These are phyloP conservation scores for Nepenthes gracilis DNA, from an alignment of 148 eudicot genomes.

Conservation along the genomic window DNA sequence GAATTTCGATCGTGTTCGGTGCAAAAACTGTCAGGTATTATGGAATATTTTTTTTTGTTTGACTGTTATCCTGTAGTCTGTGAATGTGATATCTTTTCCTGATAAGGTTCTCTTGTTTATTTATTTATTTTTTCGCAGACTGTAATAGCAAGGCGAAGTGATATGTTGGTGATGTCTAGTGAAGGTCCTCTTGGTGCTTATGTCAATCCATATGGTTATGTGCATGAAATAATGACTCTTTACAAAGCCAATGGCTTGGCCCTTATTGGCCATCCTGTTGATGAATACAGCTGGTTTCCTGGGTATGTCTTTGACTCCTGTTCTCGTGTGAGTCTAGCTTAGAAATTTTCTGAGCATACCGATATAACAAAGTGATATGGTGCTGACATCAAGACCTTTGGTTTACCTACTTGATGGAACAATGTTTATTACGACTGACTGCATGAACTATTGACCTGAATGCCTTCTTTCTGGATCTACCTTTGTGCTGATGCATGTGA, in stretches of 20 bases:
- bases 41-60: not conserved
- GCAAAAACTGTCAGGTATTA: constrained; percentile 78
- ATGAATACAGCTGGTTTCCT: constrained; percentile 95
- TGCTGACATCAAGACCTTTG: not conserved
- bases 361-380: not conserved
- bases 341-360: not conserved
- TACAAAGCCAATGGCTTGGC: constrained; percentile 55
- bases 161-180: constrained; percentile 86
- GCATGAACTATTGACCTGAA: too few species aligned
- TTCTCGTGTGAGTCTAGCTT: not conserved
- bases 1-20: constrained; percentile 62
- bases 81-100: constrained; percentile 1
- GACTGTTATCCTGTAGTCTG: not conserved
- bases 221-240: constrained; percentile 83
- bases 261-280: constrained; percentile 48
- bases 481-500: too few species aligned
- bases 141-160: constrained; percentile 57
- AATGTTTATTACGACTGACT: too few species aligned
- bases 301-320: constrained; percentile 43
- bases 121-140: constrained; percentile 21
- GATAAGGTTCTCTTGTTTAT: not conserved
- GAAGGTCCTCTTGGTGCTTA: constrained; percentile 97
- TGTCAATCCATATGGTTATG: constrained; percentile 67
- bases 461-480: too few species aligned
- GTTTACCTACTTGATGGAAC: too few species aligned